These are phyloP conservation scores for Trebouxia sp. DNA, from an alignment of 139 green algal species.

Conservation along the genomic window DNA sequence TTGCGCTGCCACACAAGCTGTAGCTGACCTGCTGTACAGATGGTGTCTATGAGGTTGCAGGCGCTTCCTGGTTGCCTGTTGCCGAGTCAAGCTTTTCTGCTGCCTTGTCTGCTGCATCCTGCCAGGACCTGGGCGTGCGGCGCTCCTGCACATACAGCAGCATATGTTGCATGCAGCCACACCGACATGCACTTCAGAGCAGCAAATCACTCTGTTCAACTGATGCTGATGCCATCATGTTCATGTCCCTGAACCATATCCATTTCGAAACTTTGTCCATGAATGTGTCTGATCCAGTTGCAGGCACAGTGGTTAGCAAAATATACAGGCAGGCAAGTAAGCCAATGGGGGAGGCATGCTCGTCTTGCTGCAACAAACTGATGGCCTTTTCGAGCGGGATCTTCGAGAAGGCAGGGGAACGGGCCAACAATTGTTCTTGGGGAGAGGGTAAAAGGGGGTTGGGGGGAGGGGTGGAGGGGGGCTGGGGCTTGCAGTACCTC, in stretches of 20 bases:
- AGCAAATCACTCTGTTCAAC: background rate
- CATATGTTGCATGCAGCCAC: background rate
- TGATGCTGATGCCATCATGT: background rate
- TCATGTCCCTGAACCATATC: background rate
- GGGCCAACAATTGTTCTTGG: too few relatives aligned
- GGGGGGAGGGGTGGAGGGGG: background rate
- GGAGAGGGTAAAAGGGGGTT: too few relatives aligned
- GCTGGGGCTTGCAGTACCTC: constrained; percentile 3
- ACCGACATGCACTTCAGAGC: background rate
- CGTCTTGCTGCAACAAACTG: too few relatives aligned
- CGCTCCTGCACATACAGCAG: constrained; percentile 10
- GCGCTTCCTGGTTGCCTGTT: background rate
- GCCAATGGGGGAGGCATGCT: too few relatives aligned
- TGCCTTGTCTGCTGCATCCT: background rate
- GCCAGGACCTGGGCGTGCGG: background rate
- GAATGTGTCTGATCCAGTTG: too few relatives aligned
- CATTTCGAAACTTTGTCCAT: too few relatives aligned
- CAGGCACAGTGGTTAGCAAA: too few relatives aligned
- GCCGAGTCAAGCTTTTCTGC: background rate
- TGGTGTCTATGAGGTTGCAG: background rate
- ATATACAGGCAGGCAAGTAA: too few relatives aligned
- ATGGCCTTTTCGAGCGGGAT: too few relatives aligned
- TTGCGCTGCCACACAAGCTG: background rate
- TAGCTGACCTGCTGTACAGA: background rate
- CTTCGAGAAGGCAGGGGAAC: too few relatives aligned